Evolutionary conservation across 1,139 yeast species (phyloP), one percentile per base, ranked within the genome.

Genomic region (Candida albicans): DNA sequence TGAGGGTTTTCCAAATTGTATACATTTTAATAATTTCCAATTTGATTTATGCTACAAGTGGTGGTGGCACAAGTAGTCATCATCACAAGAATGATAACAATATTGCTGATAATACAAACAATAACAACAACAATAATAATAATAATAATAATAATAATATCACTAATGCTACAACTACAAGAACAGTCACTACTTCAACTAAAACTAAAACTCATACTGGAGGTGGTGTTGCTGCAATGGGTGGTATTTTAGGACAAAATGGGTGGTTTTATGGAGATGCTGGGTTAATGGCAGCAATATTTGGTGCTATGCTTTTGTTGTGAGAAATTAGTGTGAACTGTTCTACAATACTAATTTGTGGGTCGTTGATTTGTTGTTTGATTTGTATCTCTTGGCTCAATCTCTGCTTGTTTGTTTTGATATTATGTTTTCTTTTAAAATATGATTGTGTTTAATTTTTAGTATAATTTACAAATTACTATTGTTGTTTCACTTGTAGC

Each of bases 281-380:
- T 22, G 31, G 37, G 9, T 33, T 39, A 10, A 27, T 27, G 22
- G 42, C 30, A 26, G 41, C 37, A 15, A 13, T 39, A 29, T 24
- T 30, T 33, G 42, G 37, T 33, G 42, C 37, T 28, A 8, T 39
- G 15, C 27, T 39, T 24, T 39, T 39, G 34, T 12, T 39, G 27
- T 39, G 27, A 34, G 22, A 4, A 11, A 18, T 3, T 18, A 18
- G 22, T 5, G 3, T 18, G n/a, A n/a, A n/a, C 22, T 18, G 22
- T 18, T 18, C 5, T 18, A 5, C 5, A 5, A 5, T 18, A 4
- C 12, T 27, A 4, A 10, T 27, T 27, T 27, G 12, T 27, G 11
- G 8, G 11, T 27, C 7, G 4, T 27, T 8, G 8, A 8, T 27
- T 27, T 27, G 8, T 27, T 27, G 29, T 27, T 27, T 27, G 7